Percentiles rank a stretch among this genome's conserved stretches.
These are phyloP conservation scores for Lentinula edodes DNA, from an alignment of 768 basidiomycete genomes.

Conservation along the genomic window DNA sequence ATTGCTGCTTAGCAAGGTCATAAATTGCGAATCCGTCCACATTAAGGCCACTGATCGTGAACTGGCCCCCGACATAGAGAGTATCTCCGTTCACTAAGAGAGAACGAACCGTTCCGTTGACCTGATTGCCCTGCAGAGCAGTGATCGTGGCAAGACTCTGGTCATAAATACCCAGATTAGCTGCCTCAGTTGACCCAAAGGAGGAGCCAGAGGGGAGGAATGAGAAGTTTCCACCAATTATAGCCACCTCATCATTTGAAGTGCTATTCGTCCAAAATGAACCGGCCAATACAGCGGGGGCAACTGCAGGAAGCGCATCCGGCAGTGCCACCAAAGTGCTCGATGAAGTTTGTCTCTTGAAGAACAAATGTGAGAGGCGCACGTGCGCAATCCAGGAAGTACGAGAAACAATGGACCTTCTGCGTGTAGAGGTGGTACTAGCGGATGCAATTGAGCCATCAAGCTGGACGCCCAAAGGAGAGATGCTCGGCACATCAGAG, in stretches of 20 bases:
- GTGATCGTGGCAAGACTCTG: conserved; percentile 38
- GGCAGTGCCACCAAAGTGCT: conserved; percentile 49
- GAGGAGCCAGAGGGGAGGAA: conserved; percentile 36
- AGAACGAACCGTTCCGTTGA: conserved; percentile 74
- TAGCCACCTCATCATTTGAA: conserved; percentile 54
- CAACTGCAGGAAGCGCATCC: conserved; percentile 44
- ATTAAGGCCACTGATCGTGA: conserved; percentile 50
- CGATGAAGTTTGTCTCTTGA: conserved; percentile 45
- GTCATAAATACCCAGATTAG: conserved; percentile 72
- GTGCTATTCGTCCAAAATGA: conserved; percentile 85
- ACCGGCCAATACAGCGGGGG: conserved; percentile 82
- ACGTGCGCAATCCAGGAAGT: conserved; percentile 46
- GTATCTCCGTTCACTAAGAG: conserved; percentile 64
- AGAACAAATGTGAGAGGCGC: conserved; percentile 37
- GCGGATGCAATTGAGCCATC: conserved; percentile 29
- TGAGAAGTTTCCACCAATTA: conserved; percentile 90
- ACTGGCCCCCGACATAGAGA: conserved; percentile 84
- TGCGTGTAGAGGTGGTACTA: conserved; percentile 28
- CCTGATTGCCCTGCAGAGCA: conserved; percentile 53
- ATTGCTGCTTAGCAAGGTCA: conserved; percentile 59
- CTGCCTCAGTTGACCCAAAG: conserved; percentile 27
- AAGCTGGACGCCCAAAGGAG: conserved; percentile 57
- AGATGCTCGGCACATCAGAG: conserved; percentile 48
- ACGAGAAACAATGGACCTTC: conserved; percentile 25
- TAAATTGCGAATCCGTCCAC: conserved; percentile 77